These are phyloP conservation scores for Calonectria henricotiae DNA, from an alignment of 2,329 filamentous ascomycete genomes.

Conservation along the genomic window DNA sequence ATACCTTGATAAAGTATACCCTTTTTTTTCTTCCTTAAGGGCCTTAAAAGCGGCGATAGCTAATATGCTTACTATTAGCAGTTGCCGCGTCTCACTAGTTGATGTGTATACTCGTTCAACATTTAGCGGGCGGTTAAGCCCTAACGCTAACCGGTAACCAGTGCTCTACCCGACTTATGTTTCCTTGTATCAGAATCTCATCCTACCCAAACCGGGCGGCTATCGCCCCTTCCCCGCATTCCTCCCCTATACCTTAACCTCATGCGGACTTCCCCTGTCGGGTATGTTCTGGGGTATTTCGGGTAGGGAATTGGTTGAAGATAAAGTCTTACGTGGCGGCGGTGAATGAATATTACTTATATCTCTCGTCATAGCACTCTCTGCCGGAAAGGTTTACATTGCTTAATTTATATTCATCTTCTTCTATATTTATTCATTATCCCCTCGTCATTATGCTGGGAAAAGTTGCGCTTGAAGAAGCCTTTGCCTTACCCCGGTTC, in stretches of 20 bases:
- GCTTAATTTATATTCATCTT: not conserved
- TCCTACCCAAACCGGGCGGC: not conserved
- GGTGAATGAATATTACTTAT: not conserved
- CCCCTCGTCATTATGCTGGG: slow-evolving; percentile 66
- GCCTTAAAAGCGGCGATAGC: too few relatives aligned
- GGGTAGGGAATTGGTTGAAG: not conserved
- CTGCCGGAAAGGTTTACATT: too few relatives aligned
- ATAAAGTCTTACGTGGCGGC: not conserved
- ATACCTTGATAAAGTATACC: too few relatives aligned
- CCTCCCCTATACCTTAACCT: not conserved
- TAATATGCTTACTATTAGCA: too few relatives aligned
- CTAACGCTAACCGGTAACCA: too few relatives aligned
- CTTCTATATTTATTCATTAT: not conserved
- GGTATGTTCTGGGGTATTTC: slow-evolving; percentile 12
- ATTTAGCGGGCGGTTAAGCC: too few relatives aligned
- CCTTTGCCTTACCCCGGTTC: slow-evolving; percentile 73
- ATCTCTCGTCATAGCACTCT: not conserved
- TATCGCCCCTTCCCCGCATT: slow-evolving; percentile 3
- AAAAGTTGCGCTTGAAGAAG: slow-evolving; percentile 76
- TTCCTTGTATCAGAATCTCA: too few relatives aligned
- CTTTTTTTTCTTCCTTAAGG: too few relatives aligned
- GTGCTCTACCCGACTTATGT: too few relatives aligned
- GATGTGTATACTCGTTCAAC: too few relatives aligned
- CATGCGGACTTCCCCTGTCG: not conserved
- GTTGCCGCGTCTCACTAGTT: too few relatives aligned